Base-by-base conservation (phyloP, 306 rosid species). In the Cucurbita ficifolia region DNA sequence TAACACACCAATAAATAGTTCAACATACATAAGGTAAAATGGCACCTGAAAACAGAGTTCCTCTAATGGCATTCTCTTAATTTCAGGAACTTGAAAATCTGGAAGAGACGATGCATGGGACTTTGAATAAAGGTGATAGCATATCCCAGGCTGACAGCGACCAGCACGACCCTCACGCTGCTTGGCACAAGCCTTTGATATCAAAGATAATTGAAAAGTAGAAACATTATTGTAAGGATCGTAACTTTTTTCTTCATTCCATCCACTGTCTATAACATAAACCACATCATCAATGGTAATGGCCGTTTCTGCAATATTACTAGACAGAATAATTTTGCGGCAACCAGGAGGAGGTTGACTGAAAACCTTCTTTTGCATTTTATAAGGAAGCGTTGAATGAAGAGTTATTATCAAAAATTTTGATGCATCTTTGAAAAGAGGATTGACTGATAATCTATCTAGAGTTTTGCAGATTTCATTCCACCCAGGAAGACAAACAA, bases 81-180 rank as follows among this genome's bases (percentile, higher is more conserved):
- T 82, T 87, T 94, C 99, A 58, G 99, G 99, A 85, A 88, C 81
- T 81, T 86, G 99, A 78, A 81, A 94, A 48, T 94, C 88, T 22
- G 87, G 91, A 73, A 91, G 79, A 53, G 96, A 73, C 81, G 82
- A 82, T 43, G 92, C 96, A 50, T 88, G 87, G 72, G 49, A 9
- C 75, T 77, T 89, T 35, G 97, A 89, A 77, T 80, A 94, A 70
- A 94, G 85, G 88, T 94, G 96, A 84, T 94, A 94, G 81, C 99
- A 89, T 57, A 91, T 83, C 60, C 99, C 99, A 68, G 97, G 92
- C 83, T 89, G 96, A 86, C 99, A 94, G 54, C 99, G 96, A 76
- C 99, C 99, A 7, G 97, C 97, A 75, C 96, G 97, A 33, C 99
- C 99, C 86, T 88, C 85, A 70, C 97, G 86, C 82, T 94, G 99